Percentiles rank a stretch among this genome's conserved stretches.
Evolutionary conservation across 148 eudicot genomes (phyloP).

Genomic region (Polygonum aviculare): DNA sequence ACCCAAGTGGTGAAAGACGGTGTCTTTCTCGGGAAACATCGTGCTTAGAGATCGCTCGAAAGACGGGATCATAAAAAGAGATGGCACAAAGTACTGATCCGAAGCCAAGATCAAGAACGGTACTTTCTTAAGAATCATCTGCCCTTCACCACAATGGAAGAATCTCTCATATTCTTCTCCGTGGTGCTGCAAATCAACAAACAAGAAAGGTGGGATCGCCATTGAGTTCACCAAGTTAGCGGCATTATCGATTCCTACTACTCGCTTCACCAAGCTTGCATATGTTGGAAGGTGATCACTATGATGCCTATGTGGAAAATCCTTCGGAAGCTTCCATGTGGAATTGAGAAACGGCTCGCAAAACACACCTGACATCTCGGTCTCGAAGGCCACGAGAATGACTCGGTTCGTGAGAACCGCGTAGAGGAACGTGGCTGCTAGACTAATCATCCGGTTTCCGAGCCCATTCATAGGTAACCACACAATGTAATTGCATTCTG

Average conservation of each 20-base stretch:
- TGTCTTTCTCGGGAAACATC: constrained; percentile 49
- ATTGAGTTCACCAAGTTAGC: not conserved
- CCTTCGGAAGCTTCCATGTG: constrained; percentile 53
- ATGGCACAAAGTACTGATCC: constrained; percentile 54
- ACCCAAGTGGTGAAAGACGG: constrained; percentile 60
- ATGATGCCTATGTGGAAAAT: constrained; percentile 37
- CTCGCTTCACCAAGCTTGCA: constrained; percentile 26
- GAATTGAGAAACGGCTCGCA: constrained; percentile 63
- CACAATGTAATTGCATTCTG: constrained; percentile 49
- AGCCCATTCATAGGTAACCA: constrained; percentile 63
- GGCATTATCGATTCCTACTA: not conserved
- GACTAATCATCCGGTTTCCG: constrained; percentile 58
- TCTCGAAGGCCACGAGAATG: constrained; percentile 48
- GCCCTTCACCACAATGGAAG: constrained; percentile 66
- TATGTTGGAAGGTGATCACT: constrained; percentile 32
- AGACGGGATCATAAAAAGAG: constrained; percentile 58
- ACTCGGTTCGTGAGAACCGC: constrained; percentile 63
- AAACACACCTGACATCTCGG: constrained; percentile 41
- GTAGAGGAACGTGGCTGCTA: constrained; percentile 62
- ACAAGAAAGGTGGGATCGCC: constrained; percentile 20
- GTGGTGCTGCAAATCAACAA: constrained; percentile 45
- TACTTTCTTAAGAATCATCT: constrained; percentile 26
- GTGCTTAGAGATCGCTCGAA: constrained; percentile 33
- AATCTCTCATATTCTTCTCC: constrained; percentile 43
- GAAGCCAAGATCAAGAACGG: constrained; percentile 52